Evolutionary conservation across 371 early-diverging fungal genomes (phyloP), one percentile per base, ranked within the genome.

Genomic region (Mortierella sp.): DNA sequence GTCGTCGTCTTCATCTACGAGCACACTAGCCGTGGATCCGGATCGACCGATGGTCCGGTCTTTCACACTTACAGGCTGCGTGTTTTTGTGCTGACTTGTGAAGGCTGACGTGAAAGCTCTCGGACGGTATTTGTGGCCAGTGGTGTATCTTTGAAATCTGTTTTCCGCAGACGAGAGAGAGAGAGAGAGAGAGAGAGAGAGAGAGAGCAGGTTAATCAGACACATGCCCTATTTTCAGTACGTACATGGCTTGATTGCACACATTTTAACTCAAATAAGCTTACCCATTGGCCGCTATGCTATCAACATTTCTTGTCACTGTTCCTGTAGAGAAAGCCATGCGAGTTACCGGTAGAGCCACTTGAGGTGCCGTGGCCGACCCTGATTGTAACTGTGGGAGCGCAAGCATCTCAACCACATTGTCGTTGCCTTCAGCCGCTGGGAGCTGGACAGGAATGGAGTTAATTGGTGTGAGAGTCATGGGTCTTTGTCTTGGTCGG

Each of bases 41-140:
- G 34, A 17, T 47, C 66, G 57, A 45, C 66, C 66, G 31, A 66
- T 58, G 49, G 66, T 66, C 23, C 29, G 42, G 23, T 66, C 66
- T 35, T 40, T 47, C 45, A 58, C 1, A 47, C 66, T 12, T 58
- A 57, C 31, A 57, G 66, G 58, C 66, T 58, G 58, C 31, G 47
- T 66, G 45, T 66, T 58, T 64, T 64, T 64, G 56, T 54, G 42
- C 43, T 64, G 65, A 35, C 49, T 66, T 66, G 66, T 66, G 35
- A 66, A 66, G 58, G 66, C 66, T 47, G 58, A 58, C 34, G 58
- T 58, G 49, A 66, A 66, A 58, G 58, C 66, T 47, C 49, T 66
- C 23, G 66, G 66, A 66, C 49, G 35, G 58, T 58, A 66, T 58
- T 43, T 66, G 58, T 66, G 66, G 35, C 66, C 45, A 42, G 66